Percentiles rank a stretch among this genome's conserved stretches.
These are phyloP conservation scores for Hyphodiscus hymeniophilus DNA, from an alignment of 495 filamentous ascomycete species.

Conservation along the genomic window DNA sequence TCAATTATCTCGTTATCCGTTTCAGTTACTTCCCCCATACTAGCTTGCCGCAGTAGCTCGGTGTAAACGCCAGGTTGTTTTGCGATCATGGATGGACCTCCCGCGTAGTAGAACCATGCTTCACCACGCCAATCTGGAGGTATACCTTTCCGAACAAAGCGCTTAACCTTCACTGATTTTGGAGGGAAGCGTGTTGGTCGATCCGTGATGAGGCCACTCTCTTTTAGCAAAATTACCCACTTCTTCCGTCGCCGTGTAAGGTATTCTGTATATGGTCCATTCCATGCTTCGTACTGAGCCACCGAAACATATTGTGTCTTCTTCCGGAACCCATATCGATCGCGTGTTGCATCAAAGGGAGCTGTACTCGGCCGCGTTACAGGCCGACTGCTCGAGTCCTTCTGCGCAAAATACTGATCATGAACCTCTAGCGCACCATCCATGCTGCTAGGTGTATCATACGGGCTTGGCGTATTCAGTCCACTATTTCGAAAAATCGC, in stretches of 20 bases:
- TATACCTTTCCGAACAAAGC: conserved; percentile 91
- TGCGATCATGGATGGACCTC: conserved; percentile 67
- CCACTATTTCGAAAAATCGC: conserved; percentile 24
- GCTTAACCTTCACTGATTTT: conserved; percentile 71
- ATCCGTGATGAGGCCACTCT: conserved; percentile 64
- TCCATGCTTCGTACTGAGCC: conserved; percentile 79
- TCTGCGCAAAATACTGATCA: conserved; percentile 20
- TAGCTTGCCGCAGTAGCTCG: conserved; percentile 53
- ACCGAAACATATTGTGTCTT: conserved; percentile 68
- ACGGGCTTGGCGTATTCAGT: conserved; percentile 5
- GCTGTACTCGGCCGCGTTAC: conserved; percentile 5
- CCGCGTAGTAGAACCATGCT: conserved; percentile 98
- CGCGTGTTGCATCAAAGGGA: conserved; percentile 36
- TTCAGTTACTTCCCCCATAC: conserved; percentile 51
- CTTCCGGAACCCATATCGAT: conserved; percentile 89
- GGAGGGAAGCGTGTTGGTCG: conserved; percentile 71
- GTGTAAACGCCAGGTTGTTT: conserved; percentile 69
- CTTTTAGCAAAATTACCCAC: conserved; percentile 70
- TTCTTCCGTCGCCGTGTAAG: conserved; percentile 65
- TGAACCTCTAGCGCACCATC: conserved; percentile 17
- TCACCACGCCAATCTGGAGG: conserved; percentile 86
- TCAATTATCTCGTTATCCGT: conserved; percentile 87
- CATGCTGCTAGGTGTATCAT: conserved; percentile 12
- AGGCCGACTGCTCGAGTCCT: conserved; percentile 1
- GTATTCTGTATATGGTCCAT: conserved; percentile 57